Evolutionary conservation across 306 rosid species (phyloP).

Genomic region (Glycyrrhiza uralensis): DNA sequence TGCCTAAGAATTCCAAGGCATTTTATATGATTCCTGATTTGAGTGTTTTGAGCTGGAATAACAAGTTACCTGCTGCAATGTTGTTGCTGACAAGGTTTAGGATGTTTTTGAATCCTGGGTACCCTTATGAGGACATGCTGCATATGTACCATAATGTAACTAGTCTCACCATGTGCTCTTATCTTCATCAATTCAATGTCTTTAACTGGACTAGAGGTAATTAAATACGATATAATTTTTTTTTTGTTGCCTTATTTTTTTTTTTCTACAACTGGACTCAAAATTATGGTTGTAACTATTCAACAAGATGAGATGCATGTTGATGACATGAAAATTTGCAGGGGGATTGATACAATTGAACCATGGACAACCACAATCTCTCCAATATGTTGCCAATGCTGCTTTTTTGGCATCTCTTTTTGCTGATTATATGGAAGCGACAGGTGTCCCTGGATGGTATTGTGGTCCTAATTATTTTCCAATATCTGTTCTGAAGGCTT

Average conservation of each 20-base stretch:
- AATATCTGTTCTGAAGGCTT: slow-evolving; percentile 28
- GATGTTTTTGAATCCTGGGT: slow-evolving; percentile 58
- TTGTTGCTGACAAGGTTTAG: slow-evolving; percentile 56
- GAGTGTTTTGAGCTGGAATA: slow-evolving; percentile 57
- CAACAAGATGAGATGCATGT: not conserved
- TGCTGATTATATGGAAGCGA: slow-evolving; percentile 55
- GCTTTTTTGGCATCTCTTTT: slow-evolving; percentile 62
- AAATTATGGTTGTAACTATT: not conserved
- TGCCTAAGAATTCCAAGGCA: slow-evolving; percentile 40
- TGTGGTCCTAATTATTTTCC: slow-evolving; percentile 44
- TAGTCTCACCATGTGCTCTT: slow-evolving; percentile 61
- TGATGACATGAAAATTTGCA: slow-evolving; percentile 23
- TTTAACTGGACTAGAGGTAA: slow-evolving; percentile 52
- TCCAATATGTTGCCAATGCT: slow-evolving; percentile 61
- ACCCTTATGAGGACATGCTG: slow-evolving; percentile 61
- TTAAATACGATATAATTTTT: not conserved
- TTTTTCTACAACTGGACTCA: not conserved
- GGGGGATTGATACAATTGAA: slow-evolving; percentile 60
- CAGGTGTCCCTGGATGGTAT: slow-evolving; percentile 50
- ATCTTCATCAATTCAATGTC: slow-evolving; percentile 42
- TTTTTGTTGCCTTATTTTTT: not conserved
- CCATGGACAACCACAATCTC: slow-evolving; percentile 45
- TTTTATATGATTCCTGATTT: slow-evolving; percentile 29
- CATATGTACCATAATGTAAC: slow-evolving; percentile 52
- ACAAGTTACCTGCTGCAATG: slow-evolving; percentile 69